Conservation (phyloP, 345 rosid genomes). For the Toxicodendron radicans region DNA sequence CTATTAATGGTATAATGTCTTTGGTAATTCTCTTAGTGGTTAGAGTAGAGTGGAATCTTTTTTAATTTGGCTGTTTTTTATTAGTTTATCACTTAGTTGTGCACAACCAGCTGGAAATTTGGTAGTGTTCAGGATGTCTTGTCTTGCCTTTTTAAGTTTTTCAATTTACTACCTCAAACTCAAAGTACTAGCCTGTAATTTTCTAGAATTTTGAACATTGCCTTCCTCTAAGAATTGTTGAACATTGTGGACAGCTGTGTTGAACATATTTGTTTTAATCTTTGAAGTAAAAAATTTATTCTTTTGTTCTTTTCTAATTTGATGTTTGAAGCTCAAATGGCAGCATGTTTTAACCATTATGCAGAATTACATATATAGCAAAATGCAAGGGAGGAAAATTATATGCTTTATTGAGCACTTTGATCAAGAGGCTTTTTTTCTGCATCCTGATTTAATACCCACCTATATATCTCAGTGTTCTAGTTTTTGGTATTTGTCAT, state of each 20-base stretch:
- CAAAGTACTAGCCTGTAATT: not conserved
- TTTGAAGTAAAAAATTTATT: not conserved
- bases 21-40: not conserved
- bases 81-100: not conserved
- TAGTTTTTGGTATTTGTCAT: no score
- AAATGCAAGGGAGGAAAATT: no score
- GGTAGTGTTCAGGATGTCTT: not conserved
- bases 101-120: not conserved
- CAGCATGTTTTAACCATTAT: no score
- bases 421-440: no score
- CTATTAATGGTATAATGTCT: not conserved
- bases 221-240: no score
- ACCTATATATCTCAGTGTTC: no score
- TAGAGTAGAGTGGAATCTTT: no score
- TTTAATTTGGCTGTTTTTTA: not conserved
- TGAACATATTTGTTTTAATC: not conserved
- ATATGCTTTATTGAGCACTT: no score
- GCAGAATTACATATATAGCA: no score
- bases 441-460: no score
- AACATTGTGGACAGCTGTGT: not conserved
- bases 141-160: not conserved
- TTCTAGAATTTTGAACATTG: not conserved
- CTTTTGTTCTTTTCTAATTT: no score
- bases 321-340: no score
- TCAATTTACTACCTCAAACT: not conserved